Base-by-base conservation (phyloP, 441 rosid species). In the Aleurites moluccanus region DNA sequence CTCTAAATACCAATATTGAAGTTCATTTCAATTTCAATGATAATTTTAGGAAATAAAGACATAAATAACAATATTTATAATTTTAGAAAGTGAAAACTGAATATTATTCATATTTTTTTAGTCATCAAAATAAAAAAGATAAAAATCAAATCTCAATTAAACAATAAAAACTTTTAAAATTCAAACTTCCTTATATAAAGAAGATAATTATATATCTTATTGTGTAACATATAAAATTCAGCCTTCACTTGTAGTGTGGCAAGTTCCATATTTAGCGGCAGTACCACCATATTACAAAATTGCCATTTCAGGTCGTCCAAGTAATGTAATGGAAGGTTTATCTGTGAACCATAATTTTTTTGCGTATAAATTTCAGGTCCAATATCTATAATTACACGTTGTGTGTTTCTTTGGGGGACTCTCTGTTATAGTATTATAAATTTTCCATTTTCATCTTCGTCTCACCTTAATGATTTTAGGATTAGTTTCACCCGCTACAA, bases 211-310 rank as follows among this genome's bases (percentile, higher is more conserved):
- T 27, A 27, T 27, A 27, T 27, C n/a, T n/a, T n/a, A n/a, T n/a
- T n/a, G n/a, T n/a, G n/a, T n/a, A n/a, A n/a, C n/a, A n/a, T n/a
- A n/a, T n/a, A 94, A 80, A 85, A 88, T 10, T 86, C 85, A 27
- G 91, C 68, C 74, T 83, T 80, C 0, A 77, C 77, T 9, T 87
- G 86, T 55, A 94, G 50, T n/a, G 88, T 86, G 42, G 93, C 99
- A 55, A 2, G 97, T 90, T 59, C 97, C 97, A 42, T 74, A 86
- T 49, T 84, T 0, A 21, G 38, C 62, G 0, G 97, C 97, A 0
- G 80, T 85, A 4, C 90, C 91, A 5, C 20, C 63, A 64, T 49
- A 86, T 16, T 83, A 30, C 64, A 94, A 16, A 53, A 18, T 80
- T 0, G 98, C 90, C 79, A 35, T 35, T 1, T 70, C n/a, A 0